These are phyloP conservation scores for Ceratocystis harringtonii DNA, from an alignment of 2,329 filamentous ascomycete species.

Conservation along the genomic window DNA sequence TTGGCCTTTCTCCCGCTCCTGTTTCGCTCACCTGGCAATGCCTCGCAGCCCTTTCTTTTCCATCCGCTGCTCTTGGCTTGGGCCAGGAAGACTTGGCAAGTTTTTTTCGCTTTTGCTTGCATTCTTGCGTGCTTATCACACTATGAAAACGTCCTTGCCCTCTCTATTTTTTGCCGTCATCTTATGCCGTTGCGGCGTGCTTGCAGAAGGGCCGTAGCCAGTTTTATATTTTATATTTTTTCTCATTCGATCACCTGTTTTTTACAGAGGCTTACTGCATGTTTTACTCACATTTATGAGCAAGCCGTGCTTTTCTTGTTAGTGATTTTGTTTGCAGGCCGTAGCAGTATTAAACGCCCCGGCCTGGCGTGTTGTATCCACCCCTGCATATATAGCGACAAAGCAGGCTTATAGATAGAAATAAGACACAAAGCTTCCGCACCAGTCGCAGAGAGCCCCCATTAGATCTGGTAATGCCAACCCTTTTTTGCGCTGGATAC, in stretches of 20 bases:
- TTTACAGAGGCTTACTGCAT: neutral
- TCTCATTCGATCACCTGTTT: neutral
- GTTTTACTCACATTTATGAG: neutral
- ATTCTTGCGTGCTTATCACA: neutral
- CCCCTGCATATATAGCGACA: neutral
- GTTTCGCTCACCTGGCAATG: neutral
- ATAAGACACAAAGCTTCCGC: conserved; percentile 3
- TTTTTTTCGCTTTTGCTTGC: neutral
- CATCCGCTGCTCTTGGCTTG: neutral
- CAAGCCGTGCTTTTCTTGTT: neutral
- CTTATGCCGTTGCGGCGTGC: neutral
- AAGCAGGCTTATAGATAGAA: neutral
- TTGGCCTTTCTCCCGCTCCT: neutral
- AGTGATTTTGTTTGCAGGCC: neutral
- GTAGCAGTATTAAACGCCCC: neutral
- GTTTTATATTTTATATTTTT: neutral
- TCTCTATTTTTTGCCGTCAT: neutral
- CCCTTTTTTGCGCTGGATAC: neutral
- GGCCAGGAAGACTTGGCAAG: conserved; percentile 3
- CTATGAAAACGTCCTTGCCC: neutral
- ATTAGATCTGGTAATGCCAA: neutral
- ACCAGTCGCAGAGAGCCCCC: neutral
- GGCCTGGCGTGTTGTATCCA: neutral
- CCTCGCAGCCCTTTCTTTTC: neutral
- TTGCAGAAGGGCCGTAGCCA: neutral